These are phyloP conservation scores for Heterobasidion parviporum DNA, from an alignment of 1,284 basidiomycete genomes.

Conservation along the genomic window DNA sequence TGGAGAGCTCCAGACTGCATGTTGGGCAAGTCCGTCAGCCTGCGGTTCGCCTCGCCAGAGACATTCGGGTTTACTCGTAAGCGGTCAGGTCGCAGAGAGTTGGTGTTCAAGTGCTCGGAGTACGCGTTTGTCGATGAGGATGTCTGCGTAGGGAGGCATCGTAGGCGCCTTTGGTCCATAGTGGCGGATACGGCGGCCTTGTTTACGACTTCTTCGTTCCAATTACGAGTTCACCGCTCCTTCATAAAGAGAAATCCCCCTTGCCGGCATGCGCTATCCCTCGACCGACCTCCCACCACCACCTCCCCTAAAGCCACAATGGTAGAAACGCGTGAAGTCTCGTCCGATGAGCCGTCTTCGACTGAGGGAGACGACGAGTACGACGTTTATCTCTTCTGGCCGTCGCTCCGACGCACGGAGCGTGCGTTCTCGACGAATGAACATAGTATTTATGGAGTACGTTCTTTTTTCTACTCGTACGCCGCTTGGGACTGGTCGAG, in stretches of 20 bases:
- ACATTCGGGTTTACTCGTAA: not conserved
- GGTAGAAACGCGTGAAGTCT: not conserved
- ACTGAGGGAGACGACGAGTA: not conserved
- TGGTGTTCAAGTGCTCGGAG: not conserved
- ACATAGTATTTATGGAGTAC: not conserved
- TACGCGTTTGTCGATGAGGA: not conserved
- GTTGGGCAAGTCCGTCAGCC: no score
- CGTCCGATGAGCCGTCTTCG: not conserved
- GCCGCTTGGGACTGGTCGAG: no score
- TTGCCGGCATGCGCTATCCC: not conserved
- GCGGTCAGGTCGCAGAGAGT: not conserved
- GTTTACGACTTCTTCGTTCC: not conserved
- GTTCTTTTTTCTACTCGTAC: not conserved
- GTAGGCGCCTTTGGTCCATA: not conserved
- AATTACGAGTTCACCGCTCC: not conserved
- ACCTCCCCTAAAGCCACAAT: not conserved
- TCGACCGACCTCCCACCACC: not conserved
- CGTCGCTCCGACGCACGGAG: not conserved
- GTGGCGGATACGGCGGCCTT: not conserved
- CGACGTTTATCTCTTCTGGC: not conserved
- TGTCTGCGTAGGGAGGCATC: not conserved
- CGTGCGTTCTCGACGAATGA: not conserved
- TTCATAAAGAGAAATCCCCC: not conserved
- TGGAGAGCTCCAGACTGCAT: no score
- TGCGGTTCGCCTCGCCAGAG: no score